phyloP scores from a whole-genome alignment of 2,329 filamentous ascomycete genomes.

The Pseudogymnoascus sp. region DNA sequence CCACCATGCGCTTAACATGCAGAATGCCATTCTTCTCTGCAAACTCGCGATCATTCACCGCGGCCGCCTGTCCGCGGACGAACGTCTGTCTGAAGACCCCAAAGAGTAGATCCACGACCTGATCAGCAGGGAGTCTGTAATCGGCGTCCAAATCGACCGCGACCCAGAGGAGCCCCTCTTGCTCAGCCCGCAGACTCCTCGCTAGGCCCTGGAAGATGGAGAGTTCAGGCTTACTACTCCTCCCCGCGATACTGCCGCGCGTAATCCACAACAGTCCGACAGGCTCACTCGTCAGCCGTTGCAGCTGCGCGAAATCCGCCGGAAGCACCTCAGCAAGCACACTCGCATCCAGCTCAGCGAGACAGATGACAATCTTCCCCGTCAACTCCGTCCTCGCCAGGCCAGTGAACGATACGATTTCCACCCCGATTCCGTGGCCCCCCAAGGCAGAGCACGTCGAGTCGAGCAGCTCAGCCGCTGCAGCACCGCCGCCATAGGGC shows the following conservation, averaged over 20 bases:
- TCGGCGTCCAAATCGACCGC: slow-evolving; percentile 21
- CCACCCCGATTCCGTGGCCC: neutral
- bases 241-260: neutral
- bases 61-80: neutral
- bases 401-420: neutral
- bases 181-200: slow-evolving; percentile 2
- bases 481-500: neutral
- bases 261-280: neutral
- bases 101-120: slow-evolving; percentile 15
- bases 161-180: slow-evolving; percentile 17
- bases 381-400: neutral
- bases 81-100: slow-evolving; percentile 20
- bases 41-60: slow-evolving; percentile 25
- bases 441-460: neutral
- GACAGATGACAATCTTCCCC: neutral
- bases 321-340: neutral
- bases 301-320: neutral
- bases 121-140: slow-evolving; percentile 31
- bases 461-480: neutral
- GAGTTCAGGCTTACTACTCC: neutral
- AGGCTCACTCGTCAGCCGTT: neutral
- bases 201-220: neutral
- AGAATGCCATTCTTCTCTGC: slow-evolving; percentile 26
- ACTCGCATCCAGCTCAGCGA: neutral
- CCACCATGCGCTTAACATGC: slow-evolving; percentile 23